Conservation (phyloP, 352 stramenopile species). For the Bremia lactucae region DNA sequence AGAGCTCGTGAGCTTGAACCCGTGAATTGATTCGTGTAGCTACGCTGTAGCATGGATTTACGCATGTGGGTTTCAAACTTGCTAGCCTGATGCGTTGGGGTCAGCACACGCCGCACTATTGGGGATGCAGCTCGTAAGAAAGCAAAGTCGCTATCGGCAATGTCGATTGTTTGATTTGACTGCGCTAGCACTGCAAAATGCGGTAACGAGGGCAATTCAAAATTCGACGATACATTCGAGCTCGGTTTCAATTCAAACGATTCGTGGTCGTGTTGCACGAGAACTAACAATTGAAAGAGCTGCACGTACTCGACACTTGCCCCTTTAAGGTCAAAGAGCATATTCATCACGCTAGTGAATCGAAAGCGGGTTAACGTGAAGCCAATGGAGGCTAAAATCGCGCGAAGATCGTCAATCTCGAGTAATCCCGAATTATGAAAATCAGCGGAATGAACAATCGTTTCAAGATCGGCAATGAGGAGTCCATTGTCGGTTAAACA, state of each 20-base stretch:
- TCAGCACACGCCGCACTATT: neutral
- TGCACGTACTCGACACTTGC: slow-evolving; percentile 31
- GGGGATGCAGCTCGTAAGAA: slow-evolving; percentile 3
- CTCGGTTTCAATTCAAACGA: neutral
- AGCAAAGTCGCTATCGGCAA: slow-evolving; percentile 7
- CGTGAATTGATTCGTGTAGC: slow-evolving; percentile 3
- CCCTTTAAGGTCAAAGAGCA: slow-evolving; percentile 33
- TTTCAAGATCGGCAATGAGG: slow-evolving; percentile 19
- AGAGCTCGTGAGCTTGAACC: slow-evolving; percentile 11
- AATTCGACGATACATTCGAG: no score
- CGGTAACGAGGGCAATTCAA: no score
- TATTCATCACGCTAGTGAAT: slow-evolving; percentile 39
- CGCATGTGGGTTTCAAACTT: neutral
- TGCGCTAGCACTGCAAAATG: slow-evolving; percentile 4
- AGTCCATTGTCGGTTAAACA: slow-evolving; percentile 11
- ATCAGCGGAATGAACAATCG: slow-evolving; percentile 17
- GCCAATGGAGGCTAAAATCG: slow-evolving; percentile 25
- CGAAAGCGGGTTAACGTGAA: slow-evolving; percentile 41
- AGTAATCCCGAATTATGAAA: slow-evolving; percentile 17
- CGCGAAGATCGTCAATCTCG: slow-evolving; percentile 26
- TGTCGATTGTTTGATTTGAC: slow-evolving; percentile 2
- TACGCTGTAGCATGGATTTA: slow-evolving; percentile 7
- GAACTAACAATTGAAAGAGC: slow-evolving; percentile 21
- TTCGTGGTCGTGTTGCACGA: slow-evolving; percentile 10
- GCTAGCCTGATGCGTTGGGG: neutral